Evolutionary conservation across 495 filamentous ascomycete species (phyloP).

Genomic region (Tirmania nivea): DNA sequence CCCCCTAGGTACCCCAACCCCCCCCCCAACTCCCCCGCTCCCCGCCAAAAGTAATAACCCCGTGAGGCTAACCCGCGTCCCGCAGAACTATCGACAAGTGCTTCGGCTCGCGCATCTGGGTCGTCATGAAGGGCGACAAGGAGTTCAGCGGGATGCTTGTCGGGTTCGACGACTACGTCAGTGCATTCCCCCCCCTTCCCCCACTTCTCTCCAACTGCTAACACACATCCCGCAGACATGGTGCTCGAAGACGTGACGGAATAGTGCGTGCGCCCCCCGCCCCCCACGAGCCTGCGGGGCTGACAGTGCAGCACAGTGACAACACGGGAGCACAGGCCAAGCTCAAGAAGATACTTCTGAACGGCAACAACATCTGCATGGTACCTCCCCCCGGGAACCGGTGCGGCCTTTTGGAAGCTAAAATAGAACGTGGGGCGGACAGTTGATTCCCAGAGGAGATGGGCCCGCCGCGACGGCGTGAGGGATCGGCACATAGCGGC

Average conservation of each 20-base stretch:
- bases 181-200: slow-evolving; percentile 35
- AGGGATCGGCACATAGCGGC: too few relatives aligned
- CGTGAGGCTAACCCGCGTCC: too few relatives aligned
- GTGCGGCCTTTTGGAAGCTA: too few relatives aligned
- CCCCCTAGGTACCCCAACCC: too few relatives aligned
- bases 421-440: too few relatives aligned
- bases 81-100: slow-evolving; percentile 96
- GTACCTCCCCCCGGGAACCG: slow-evolving; percentile 27
- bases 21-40: slow-evolving; percentile 6
- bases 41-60: not conserved
- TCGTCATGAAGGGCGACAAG: slow-evolving; percentile 98
- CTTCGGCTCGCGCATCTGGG: slow-evolving; percentile 92
- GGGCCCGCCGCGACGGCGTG: too few relatives aligned
- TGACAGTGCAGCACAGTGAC: too few relatives aligned
- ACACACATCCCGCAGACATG: slow-evolving; percentile 46
- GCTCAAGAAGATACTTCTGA: slow-evolving; percentile 83
- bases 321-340: slow-evolving; percentile 69
- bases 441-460: too few relatives aligned
- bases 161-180: slow-evolving; percentile 98
- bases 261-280: too few relatives aligned
- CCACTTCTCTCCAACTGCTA: not conserved
- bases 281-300: too few relatives aligned
- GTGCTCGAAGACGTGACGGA: slow-evolving; percentile 93
- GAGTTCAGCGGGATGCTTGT: slow-evolving; percentile 86
- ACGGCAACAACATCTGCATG: slow-evolving; percentile 99